Base-by-base conservation (phyloP, 1,284 basidiomycete species). In the Rhodotorula sp. region DNA sequence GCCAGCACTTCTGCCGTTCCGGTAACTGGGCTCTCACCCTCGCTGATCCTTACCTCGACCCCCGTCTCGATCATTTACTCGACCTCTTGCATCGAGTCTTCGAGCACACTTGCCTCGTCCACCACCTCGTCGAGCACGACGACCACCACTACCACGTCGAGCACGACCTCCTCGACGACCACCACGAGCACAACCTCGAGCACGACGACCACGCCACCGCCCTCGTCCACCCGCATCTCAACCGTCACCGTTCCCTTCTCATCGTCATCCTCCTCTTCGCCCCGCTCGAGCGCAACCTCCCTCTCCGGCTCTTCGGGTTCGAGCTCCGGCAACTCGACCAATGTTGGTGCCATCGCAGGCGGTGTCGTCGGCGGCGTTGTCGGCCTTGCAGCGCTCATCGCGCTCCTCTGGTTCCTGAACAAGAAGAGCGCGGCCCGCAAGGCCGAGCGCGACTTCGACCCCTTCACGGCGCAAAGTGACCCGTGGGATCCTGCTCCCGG, bases 281-380 rank as follows among this genome's bases (percentile, higher is more conserved):
- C 66, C 8, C 44, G 61, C 21, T 29, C 67, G 8, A 37, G 29
- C n/a, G 64, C 64, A 3, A 61, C 67, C 8, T 58, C 56, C 51
- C 39, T 50, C 22, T 57, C 64, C 0, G 59, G 58, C 51, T 54
- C 63, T 7, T 10, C 53, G 10, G 41, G 25, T 41, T 51, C 50
- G 15, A 51, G 51, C 21, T 60, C 61, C 1, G 55, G 60, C 8
- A 34, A 50, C 22, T 32, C 59, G 17, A 57, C 51, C 61, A 77
- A 48, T 82, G 82, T 54, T 80, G 70, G 84, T 81, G 85, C 41
- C 55, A 72, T 63, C 72, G 82, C 80, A 61, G 25, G 76, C 55
- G 75, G 85, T 77, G 76, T 78, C 61, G 72, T 85, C 79, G 37
- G 79, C 81, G 71, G 85, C 41, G 70, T 81, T 17, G 80, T 75